Conservation (phyloP, 768 basidiomycete species). For the Rhizopogon vulgaris region DNA sequence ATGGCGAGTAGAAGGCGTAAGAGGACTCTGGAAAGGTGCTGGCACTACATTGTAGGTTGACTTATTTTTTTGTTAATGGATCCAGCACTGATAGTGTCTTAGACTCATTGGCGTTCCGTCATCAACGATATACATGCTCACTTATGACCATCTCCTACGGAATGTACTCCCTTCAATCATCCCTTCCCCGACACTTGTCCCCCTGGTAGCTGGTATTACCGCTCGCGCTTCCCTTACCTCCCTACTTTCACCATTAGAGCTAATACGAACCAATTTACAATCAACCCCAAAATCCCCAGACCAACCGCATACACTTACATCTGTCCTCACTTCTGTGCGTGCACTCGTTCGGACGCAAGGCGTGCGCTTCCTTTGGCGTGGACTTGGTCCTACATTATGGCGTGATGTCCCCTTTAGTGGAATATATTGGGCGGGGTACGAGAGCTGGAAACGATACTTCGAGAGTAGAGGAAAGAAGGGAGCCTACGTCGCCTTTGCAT, state of each 20-base stretch:
- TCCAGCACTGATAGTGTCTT: slow-evolving; percentile 7
- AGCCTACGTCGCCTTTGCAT: slow-evolving; percentile 72
- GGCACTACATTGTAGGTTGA: slow-evolving; percentile 79
- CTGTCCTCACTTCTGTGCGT: slow-evolving; percentile 61
- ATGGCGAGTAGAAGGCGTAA: slow-evolving; percentile 70
- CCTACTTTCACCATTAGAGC: slow-evolving; percentile 81
- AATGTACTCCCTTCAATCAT: slow-evolving; percentile 56
- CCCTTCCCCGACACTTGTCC: slow-evolving; percentile 46
- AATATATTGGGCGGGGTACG: slow-evolving; percentile 95
- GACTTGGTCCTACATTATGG: slow-evolving; percentile 89
- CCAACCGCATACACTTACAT: slow-evolving; percentile 71
- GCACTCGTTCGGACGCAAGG: slow-evolving; percentile 59
- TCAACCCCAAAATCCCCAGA: slow-evolving; percentile 70
- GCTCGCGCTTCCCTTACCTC: slow-evolving; percentile 79
- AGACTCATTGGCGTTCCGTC: slow-evolving; percentile 91
- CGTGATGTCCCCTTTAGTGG: slow-evolving; percentile 97
- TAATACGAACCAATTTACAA: slow-evolving; percentile 90
- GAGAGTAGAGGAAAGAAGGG: slow-evolving; percentile 48
- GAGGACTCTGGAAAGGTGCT: slow-evolving; percentile 92
- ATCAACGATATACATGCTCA: slow-evolving; percentile 90
- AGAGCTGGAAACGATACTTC: slow-evolving; percentile 67
- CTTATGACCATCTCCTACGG: slow-evolving; percentile 83
- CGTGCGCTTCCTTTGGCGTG: slow-evolving; percentile 75
- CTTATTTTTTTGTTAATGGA: background rate
- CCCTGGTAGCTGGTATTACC: slow-evolving; percentile 76